Percentiles rank a stretch among this genome's conserved stretches.
Evolutionary conservation across 2,329 filamentous ascomycete genomes (phyloP).

Genomic region (Cercospora citrullina): DNA sequence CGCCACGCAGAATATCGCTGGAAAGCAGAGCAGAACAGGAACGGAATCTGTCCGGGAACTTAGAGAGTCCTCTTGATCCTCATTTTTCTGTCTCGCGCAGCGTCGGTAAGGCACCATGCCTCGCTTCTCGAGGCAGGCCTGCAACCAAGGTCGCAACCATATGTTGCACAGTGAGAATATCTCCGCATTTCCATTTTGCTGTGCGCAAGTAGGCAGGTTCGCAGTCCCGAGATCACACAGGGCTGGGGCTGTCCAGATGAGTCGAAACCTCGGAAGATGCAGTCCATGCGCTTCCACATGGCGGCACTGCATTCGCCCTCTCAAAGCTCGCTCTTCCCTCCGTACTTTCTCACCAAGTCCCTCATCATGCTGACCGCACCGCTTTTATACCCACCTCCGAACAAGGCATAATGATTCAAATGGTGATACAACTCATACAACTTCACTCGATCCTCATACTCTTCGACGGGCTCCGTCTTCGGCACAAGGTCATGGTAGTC

Average conservation of each 20-base stretch:
- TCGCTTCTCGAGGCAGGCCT: too few species aligned
- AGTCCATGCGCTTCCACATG: neutral
- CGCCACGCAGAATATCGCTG: too few species aligned
- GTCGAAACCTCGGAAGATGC: neutral
- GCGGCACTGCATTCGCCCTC: neutral
- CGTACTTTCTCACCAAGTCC: slow-evolving; percentile 71
- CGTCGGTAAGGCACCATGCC: too few species aligned
- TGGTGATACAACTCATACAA: slow-evolving; percentile 89
- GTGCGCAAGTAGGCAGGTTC: neutral
- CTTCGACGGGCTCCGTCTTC: slow-evolving; percentile 74
- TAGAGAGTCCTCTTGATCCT: too few species aligned
- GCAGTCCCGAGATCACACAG: neutral
- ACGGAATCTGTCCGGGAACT: too few species aligned
- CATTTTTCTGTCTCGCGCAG: too few species aligned
- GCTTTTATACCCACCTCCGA: slow-evolving; percentile 78
- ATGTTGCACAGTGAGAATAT: too few species aligned
- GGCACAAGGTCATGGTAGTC: slow-evolving; percentile 76
- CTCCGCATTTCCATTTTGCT: too few species aligned
- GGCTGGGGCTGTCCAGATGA: neutral
- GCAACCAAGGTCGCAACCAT: too few species aligned
- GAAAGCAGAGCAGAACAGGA: too few species aligned
- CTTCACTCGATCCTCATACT: slow-evolving; percentile 79
- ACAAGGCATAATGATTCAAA: slow-evolving; percentile 73
- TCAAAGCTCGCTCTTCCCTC: slow-evolving; percentile 22
- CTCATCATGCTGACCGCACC: slow-evolving; percentile 80